Evolutionary conservation across 2,329 filamentous ascomycete species (phyloP), one percentile per base, ranked within the genome.

Genomic region (Plenodomus tracheiphilus): DNA sequence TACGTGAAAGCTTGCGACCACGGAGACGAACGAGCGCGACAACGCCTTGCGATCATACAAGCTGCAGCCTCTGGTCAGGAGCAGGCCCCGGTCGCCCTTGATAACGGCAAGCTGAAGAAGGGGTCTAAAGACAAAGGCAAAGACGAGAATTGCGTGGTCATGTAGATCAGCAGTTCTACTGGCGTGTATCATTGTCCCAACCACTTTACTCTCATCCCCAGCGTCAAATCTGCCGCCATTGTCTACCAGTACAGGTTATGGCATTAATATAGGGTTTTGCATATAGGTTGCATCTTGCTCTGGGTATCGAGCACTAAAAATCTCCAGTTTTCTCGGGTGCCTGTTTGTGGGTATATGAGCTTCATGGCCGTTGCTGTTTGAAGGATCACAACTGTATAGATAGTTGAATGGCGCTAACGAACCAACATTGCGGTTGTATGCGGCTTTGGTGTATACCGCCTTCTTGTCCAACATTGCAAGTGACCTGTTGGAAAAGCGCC

Each of bases 1-100:
- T 99, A 99, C 70, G 93, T 99, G 60, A 90, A 89, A 73, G 94
- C 94, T 4, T 93, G 94, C 15, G 93, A 96, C 59, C 84, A 90
- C 41, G 94, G 93, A 39, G 92, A 97, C 65, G 89, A 94, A 63
- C 85, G 91, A 49, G 94, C 94, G 42, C 93, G 88, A 71, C 88
- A 94, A 65, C 84, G 94, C 20, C 80, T 99, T 44, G 85, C 88
- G 17, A 89, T 91, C 35, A 99, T 99, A 53, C 84, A 88, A 53
- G 88, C 89, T 8, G 93, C 94, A 10, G 88, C 92, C 4, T 81
- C 81, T 4, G 84, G 83, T 3, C 77, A 75, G 42, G 46, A 65
- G n/a, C 56, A 55, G 15, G 10, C 53, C 13, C 40, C 59, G 11
- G 43, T 54, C 11, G 43, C 46, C 15, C 40, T 30, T 15, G 62